phyloP scores from a whole-genome alignment of 2,329 filamentous ascomycete genomes.

The Curvularia lunata region DNA sequence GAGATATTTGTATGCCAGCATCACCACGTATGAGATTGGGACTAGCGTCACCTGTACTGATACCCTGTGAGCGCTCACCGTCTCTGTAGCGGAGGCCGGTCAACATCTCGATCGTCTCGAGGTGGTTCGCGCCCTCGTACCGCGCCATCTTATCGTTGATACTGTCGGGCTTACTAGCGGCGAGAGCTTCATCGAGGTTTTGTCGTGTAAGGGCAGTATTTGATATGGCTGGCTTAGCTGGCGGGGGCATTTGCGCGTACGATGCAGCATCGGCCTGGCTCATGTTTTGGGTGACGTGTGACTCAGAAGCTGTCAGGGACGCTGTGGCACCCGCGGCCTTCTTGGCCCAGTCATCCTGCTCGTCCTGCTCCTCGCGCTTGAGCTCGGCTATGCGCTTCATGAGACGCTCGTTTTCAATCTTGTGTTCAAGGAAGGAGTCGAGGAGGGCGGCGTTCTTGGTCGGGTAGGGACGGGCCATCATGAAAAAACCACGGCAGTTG shows the following conservation, averaged over 20 bases:
- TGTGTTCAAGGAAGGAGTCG: slow-evolving; percentile 94
- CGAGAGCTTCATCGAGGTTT: slow-evolving; percentile 76
- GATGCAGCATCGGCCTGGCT: slow-evolving; percentile 44
- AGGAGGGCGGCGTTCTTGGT: slow-evolving; percentile 84
- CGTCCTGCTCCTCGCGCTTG: slow-evolving; percentile 83
- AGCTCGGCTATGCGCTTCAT: slow-evolving; percentile 84
- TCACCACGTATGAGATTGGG: slow-evolving; percentile 84
- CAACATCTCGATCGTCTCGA: slow-evolving; percentile 90
- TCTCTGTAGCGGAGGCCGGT: slow-evolving; percentile 88
- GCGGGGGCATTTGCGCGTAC: slow-evolving; percentile 67
- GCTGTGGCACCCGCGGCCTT: slow-evolving; percentile 57
- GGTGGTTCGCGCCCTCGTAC: slow-evolving; percentile 74
- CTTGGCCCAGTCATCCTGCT: slow-evolving; percentile 69
- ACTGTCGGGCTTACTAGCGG: slow-evolving; percentile 72
- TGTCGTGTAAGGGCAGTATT: slow-evolving; percentile 77
- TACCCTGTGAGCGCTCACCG: slow-evolving; percentile 84
- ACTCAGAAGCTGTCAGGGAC: slow-evolving; percentile 53
- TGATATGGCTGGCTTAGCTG: slow-evolving; percentile 66
- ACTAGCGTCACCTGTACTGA: slow-evolving; percentile 83
- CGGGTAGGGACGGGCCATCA: slow-evolving; percentile 89
- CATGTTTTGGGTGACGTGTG: slow-evolving; percentile 49
- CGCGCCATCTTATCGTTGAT: slow-evolving; percentile 85
- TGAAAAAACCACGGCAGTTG: slow-evolving; percentile 88
- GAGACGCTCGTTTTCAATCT: slow-evolving; percentile 91
- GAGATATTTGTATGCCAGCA: slow-evolving; percentile 81